Evolutionary conservation across 176 grass and related monocot species (phyloP), one percentile per base, ranked within the genome.

Genomic region (Musa troglodytarum): DNA sequence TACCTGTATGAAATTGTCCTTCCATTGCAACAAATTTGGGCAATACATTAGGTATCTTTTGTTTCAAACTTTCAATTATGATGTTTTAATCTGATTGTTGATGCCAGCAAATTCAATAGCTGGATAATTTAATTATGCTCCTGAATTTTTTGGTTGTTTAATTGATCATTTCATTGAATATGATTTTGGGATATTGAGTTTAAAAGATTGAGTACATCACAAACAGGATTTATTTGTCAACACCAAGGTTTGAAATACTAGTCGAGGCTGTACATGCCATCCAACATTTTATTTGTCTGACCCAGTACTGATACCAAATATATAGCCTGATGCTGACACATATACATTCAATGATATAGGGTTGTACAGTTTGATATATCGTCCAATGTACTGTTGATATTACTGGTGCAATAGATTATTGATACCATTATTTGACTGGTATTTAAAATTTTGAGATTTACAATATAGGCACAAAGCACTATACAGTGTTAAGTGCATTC

Each of bases 1-100:
- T 49, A 66, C 78, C 2, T 75, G 74, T 74, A 80, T 81, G 55
- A 75, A 73, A 76, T 80, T 92, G 76, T 79, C 74, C 56, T 83
- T 83, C 77, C 90, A 92, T 61, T 87, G 82, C 54, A 73, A 73
- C 19, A 89, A 21, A 85, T 80, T 92, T 87, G 90, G 87, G 69
- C 71, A 71, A 52, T 92, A 89, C 23, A 50, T 52, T 21, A 77
- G 75, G 75, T 77, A 52, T 53, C 49, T 1, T 52, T 65, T 52
- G 13, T 63, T 52, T 49, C 23, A 43, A 49, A n/a, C 17, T 1
- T 65, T 3, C n/a, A 63, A 10, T 65, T 11, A 65, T 65, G 23
- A 65, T 26, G 63, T 3, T 9, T 25, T 43, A 22, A 65, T 65
- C n/a, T 25, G 13, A 65, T 25, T 65, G 22, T 28, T 5, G 20